Evolutionary conservation across 2,329 filamentous ascomycete species (phyloP).

Genomic region (Fusarium aywerte): DNA sequence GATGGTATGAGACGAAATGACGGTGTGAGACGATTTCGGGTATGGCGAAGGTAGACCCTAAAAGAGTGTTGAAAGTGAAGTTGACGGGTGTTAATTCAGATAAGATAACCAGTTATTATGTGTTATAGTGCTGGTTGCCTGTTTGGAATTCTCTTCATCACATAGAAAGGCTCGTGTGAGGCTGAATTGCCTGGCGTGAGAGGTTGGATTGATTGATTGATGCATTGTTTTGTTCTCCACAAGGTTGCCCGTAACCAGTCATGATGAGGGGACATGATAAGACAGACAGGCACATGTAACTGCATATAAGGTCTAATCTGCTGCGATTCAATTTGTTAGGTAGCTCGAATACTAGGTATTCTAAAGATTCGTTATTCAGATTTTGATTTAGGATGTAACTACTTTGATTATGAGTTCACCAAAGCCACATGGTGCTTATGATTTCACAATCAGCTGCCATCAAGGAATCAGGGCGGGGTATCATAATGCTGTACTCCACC

Average conservation of each 20-base stretch:
- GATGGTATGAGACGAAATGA: conserved; percentile 11
- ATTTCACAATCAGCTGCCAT: background rate
- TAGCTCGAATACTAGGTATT: background rate
- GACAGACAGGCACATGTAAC: background rate
- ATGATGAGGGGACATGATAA: conserved; percentile 1
- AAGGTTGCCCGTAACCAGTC: conserved; percentile 1
- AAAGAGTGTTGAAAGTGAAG: background rate
- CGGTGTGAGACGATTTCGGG: conserved; percentile 23
- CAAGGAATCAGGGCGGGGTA: background rate
- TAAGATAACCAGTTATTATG: background rate
- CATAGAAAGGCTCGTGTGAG: background rate
- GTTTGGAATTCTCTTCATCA: background rate
- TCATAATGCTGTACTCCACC: conserved; percentile 3
- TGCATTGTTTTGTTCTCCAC: conserved; percentile 20
- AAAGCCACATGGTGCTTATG: background rate
- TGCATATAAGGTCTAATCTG: background rate
- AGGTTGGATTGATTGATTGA: background rate
- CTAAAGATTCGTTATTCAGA: background rate
- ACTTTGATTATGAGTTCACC: background rate
- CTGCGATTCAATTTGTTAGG: background rate
- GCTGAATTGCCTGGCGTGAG: background rate
- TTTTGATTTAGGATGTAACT: too few relatives aligned
- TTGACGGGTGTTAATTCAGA: background rate
- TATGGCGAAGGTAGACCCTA: background rate
- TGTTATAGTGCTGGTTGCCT: background rate